phyloP scores from a whole-genome alignment of 2,329 filamentous ascomycete species.

The Exophiala viscosa region DNA sequence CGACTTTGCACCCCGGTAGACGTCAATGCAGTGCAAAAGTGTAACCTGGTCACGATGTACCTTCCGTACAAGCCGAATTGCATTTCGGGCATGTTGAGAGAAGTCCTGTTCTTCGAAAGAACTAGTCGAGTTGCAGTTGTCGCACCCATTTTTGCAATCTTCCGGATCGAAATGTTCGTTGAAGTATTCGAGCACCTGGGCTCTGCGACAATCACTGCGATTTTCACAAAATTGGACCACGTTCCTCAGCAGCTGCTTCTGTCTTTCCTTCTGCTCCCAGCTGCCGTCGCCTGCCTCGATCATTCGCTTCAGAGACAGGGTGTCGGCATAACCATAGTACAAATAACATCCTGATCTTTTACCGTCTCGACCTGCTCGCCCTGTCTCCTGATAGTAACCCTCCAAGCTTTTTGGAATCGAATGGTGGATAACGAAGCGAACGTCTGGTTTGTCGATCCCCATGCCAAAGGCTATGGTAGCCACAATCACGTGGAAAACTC shows the following conservation, averaged over 20 bases:
- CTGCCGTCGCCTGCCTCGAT: slow-evolving; percentile 77
- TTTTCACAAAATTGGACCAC: slow-evolving; percentile 91
- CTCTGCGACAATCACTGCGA: slow-evolving; percentile 76
- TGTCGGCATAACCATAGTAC: slow-evolving; percentile 79
- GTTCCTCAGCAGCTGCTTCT: slow-evolving; percentile 77
- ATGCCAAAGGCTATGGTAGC: slow-evolving; percentile 98
- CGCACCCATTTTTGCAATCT: slow-evolving; percentile 72
- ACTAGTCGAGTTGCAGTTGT: slow-evolving; percentile 77
- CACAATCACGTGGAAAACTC: slow-evolving; percentile 80
- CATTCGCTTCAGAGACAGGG: slow-evolving; percentile 69
- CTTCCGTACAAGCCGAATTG: slow-evolving; percentile 63
- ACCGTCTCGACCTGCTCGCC: slow-evolving; percentile 87
- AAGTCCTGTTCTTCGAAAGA: slow-evolving; percentile 73
- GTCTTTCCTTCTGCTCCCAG: slow-evolving; percentile 74
- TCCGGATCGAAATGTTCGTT: slow-evolving; percentile 72
- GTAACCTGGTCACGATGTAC: slow-evolving; percentile 62
- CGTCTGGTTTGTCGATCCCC: slow-evolving; percentile 98
- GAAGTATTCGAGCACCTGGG: slow-evolving; percentile 90
- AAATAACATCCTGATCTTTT: slow-evolving; percentile 83
- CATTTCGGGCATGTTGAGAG: slow-evolving; percentile 67
- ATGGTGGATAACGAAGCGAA: slow-evolving; percentile 93
- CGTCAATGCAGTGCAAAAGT: slow-evolving; percentile 75
- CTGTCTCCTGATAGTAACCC: slow-evolving; percentile 97
- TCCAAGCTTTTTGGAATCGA: slow-evolving; percentile 91
- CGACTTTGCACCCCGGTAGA: slow-evolving; percentile 68